Percentiles rank a stretch among this genome's conserved stretches.
Conservation (phyloP, 257 asterid species). For the Solanum chmielewskii region DNA sequence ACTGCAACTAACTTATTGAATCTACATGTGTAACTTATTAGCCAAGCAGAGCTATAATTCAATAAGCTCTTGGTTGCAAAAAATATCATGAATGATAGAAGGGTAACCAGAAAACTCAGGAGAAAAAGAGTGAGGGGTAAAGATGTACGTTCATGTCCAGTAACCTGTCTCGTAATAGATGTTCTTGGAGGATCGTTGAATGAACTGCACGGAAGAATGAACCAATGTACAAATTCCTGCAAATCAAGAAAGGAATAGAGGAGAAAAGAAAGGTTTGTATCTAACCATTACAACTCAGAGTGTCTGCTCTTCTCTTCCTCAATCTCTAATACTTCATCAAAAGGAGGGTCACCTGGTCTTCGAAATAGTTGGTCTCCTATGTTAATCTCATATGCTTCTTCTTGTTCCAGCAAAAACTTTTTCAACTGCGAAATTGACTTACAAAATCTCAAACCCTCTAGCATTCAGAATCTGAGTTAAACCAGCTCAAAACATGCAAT, state of each 20-base stretch:
- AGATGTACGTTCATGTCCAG: background rate
- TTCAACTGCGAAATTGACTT: conserved; percentile 34
- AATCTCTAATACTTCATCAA: conserved; percentile 47
- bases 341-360: conserved; percentile 79
- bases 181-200: background rate
- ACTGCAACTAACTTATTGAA: background rate
- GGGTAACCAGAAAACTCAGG: background rate
- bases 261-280: background rate
- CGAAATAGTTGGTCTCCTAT: conserved; percentile 70
- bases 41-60: background rate
- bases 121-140: background rate
- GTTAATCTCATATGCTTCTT: conserved; percentile 87
- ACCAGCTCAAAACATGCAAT: background rate
- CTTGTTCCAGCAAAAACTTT: conserved; percentile 61
- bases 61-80: background rate
- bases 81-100: background rate
- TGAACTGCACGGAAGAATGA: background rate
- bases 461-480: background rate
- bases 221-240: background rate
- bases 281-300: conserved; percentile 34
- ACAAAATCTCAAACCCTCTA: background rate
- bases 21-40: background rate
- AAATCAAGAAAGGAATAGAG: background rate
- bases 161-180: background rate
- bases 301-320: conserved; percentile 25